A percentile compares a stretch with the other conserved stretches of the same genome.
phyloP scores from a whole-genome alignment of 129 eudicot genomes.

The Saussurea involucrata region DNA sequence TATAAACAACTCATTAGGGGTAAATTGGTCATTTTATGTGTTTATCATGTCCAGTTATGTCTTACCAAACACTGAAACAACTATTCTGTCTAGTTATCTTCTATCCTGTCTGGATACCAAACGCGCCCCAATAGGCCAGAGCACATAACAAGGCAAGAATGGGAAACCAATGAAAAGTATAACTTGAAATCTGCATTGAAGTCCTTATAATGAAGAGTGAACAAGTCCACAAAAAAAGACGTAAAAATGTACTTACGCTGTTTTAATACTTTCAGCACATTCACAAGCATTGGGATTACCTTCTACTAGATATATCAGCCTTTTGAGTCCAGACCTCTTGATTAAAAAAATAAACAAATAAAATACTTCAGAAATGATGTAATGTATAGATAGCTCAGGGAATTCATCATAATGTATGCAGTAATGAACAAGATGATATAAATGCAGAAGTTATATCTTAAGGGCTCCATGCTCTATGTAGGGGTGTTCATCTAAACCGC shows the following conservation, averaged over 20 bases:
- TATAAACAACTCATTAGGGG: too few relatives aligned
- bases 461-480: background rate
- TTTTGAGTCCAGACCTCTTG: conserved; percentile 89
- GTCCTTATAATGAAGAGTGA: too few relatives aligned
- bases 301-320: conserved; percentile 88
- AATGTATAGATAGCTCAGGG: background rate
- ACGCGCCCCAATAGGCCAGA: too few relatives aligned
- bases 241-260: conserved; percentile 65
- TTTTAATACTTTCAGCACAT: conserved; percentile 94
- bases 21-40: too few relatives aligned
- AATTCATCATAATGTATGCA: background rate
- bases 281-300: conserved; percentile 87
- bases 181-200: too few relatives aligned
- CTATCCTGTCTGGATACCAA: too few relatives aligned
- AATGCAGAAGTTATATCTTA: background rate
- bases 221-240: background rate
- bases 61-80: too few relatives aligned
- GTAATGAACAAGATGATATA: background rate
- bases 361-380: background rate
- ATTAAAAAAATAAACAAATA: conserved; percentile 3
- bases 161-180: too few relatives aligned
- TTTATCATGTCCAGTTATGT: too few relatives aligned
- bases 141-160: too few relatives aligned
- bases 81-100: too few relatives aligned
- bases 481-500: too few relatives aligned